phyloP scores from a whole-genome alignment of 2,329 filamentous ascomycete genomes.

The Pseudogymnoascus sp. region DNA sequence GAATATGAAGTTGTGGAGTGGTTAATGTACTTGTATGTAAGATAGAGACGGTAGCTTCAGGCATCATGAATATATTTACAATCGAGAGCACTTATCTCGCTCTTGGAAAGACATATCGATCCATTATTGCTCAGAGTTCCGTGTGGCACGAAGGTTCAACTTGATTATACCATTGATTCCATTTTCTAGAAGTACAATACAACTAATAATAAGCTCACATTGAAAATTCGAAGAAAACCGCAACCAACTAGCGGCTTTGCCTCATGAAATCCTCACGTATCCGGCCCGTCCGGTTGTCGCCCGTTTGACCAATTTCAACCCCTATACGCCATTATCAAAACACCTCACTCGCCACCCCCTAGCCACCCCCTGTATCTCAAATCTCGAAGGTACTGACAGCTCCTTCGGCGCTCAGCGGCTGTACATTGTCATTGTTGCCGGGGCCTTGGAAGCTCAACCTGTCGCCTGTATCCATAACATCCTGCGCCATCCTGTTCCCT shows the following conservation, averaged over 20 bases:
- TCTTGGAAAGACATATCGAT: not conserved
- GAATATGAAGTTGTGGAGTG: not conserved
- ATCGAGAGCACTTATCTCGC: not conserved
- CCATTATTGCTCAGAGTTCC: not conserved
- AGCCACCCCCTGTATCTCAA: not conserved
- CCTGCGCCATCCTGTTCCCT: slow-evolving; percentile 30
- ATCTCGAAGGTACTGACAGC: slow-evolving; percentile 17
- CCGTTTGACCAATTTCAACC: not conserved
- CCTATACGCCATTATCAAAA: slow-evolving; percentile 9
- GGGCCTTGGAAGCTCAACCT: slow-evolving; percentile 47
- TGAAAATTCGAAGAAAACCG: slow-evolving; percentile 1
- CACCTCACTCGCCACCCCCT: not conserved
- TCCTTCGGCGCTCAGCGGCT: slow-evolving; percentile 49
- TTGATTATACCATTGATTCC: not conserved
- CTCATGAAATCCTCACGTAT: not conserved
- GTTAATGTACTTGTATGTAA: not conserved
- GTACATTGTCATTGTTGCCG: slow-evolving; percentile 34
- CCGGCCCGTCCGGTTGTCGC: not conserved
- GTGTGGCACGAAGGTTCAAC: not conserved
- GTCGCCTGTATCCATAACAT: slow-evolving; percentile 34
- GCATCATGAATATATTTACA: not conserved
- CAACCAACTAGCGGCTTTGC: not conserved
- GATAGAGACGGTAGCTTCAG: not conserved
- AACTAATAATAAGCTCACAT: slow-evolving; percentile 9
- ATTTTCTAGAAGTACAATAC: slow-evolving; percentile 8